phyloP scores from a whole-genome alignment of 208 protist species.

The Wallacemonas sp. region DNA sequence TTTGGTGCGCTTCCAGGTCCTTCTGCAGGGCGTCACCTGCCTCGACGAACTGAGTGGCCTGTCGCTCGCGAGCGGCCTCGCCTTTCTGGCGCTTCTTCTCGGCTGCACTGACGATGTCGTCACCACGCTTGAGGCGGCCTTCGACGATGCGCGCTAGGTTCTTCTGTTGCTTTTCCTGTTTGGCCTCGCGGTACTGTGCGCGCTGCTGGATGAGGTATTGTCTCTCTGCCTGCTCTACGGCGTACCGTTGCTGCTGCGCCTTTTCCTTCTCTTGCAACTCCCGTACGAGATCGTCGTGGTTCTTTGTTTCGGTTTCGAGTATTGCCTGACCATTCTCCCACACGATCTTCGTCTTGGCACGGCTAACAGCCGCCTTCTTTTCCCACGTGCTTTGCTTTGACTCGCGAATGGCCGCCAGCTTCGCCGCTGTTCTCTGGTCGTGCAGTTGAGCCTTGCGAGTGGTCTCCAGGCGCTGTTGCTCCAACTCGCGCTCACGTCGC shows the following conservation, averaged over 20 bases:
- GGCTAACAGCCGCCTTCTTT: conserved; percentile 30
- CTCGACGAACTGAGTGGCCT: conserved; percentile 39
- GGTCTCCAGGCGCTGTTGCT: conserved; percentile 31
- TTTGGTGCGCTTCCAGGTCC: conserved; percentile 43
- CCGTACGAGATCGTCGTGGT: conserved; percentile 43
- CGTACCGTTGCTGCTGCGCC: conserved; percentile 55
- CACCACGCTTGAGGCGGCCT: conserved; percentile 40
- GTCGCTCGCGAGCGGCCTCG: conserved; percentile 31
- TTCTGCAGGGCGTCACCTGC: conserved; percentile 28
- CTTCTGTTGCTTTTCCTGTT: conserved; percentile 43
- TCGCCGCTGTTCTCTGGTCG: conserved; percentile 42
- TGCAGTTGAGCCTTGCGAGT: conserved; percentile 25
- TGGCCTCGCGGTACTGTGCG: conserved; percentile 18
- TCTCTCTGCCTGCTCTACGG: conserved; percentile 42
- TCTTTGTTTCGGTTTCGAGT: conserved; percentile 30
- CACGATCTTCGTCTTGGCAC: conserved; percentile 37
- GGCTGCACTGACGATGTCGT: conserved; percentile 51
- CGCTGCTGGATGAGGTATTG: conserved; percentile 47
- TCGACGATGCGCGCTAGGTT: conserved; percentile 52
- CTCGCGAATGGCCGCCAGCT: conserved; percentile 42
- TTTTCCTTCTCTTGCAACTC: conserved; percentile 54
- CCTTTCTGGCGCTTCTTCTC: conserved; percentile 50
- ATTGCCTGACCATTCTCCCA: conserved; percentile 44
- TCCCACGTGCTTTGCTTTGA: conserved; percentile 29
- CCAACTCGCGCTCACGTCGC: conserved; percentile 23